Conservation (phyloP, 2,329 filamentous ascomycete genomes). For the Tolypocladium inflatum region DNA sequence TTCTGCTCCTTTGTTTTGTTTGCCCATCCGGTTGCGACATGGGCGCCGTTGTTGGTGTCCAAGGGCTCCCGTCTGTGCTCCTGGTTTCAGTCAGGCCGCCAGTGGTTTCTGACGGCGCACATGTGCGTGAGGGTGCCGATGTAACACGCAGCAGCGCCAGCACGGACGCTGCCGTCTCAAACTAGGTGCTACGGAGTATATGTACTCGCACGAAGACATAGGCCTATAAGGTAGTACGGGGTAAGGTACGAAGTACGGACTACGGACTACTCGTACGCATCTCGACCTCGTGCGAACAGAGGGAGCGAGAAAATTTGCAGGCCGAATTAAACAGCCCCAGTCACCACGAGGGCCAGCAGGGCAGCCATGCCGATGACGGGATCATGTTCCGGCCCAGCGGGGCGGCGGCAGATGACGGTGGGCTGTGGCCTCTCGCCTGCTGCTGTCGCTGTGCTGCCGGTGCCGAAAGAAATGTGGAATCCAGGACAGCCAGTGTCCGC, state of each 20-base stretch:
- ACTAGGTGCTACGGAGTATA: background rate
- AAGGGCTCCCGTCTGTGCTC: background rate
- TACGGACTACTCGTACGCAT: background rate
- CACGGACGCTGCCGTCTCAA: background rate
- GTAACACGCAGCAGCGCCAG: background rate
- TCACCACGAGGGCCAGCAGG: background rate
- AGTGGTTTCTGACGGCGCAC: background rate
- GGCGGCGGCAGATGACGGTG: conserved; percentile 1
- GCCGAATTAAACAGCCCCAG: background rate
- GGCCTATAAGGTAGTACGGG: no score
- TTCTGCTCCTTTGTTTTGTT: background rate
- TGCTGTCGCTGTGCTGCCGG: background rate
- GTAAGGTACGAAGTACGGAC: no score
- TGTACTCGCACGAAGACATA: background rate
- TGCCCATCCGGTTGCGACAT: background rate
- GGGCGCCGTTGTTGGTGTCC: background rate
- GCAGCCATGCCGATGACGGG: background rate
- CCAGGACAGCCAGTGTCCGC: background rate
- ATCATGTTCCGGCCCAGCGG: background rate
- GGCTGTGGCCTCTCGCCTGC: background rate
- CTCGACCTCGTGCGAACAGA: background rate
- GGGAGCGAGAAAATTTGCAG: background rate
- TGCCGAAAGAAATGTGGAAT: background rate
- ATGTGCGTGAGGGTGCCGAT: background rate
- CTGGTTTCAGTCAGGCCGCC: background rate